Evolutionary conservation across 2,329 filamentous ascomycete species (phyloP), one percentile per base, ranked within the genome.

Genomic region (Bretziella fagacearum): DNA sequence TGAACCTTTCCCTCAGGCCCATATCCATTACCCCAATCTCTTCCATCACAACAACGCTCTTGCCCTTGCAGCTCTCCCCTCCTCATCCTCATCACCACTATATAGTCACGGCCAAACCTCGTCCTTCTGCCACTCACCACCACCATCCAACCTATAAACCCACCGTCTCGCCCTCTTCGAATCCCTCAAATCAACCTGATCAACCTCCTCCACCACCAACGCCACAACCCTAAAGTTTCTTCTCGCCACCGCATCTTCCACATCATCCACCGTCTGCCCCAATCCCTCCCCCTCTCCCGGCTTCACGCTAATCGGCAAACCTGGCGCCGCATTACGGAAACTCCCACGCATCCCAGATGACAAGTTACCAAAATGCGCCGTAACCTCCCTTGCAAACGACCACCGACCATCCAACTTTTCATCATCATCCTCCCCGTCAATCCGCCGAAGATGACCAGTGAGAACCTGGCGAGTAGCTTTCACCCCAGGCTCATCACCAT

Each of bases 301-400:
- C 57, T 25, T 33, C 47, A 42, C 32, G 53, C 70, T 60, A 55
- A 81, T 58, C 42, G 77, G 69, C 52, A 68, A 66, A 0, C 83
- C 83, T 0, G 82, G 80, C 4, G 73, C 67, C 58, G 91, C 72
- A 58, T 81, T 77, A 62, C 76, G 79, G 60, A 86, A 87, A 6
- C 74, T 71, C 7, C 81, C 81, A 59, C 87, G 72, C 77, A 94
- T 85, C 1, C 68, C 65, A 5, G 89, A 89, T 54, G 74, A 80
- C 55, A 91, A 63, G 60, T 95, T 95, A 17, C 85, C 89, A 71
- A 95, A 96, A 60, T 91, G 84, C 42, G 75, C 83, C 44, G 83
- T 86, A 30, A 95, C 62, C 63, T 94, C 86, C 52, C 68, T 79
- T 40, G 65, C 65, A 80, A 85, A 95, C 54, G 73, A 81, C 84